These are phyloP conservation scores for Funneliformis geosporum DNA, from an alignment of 192 early-diverging fungal species.

Conservation along the genomic window DNA sequence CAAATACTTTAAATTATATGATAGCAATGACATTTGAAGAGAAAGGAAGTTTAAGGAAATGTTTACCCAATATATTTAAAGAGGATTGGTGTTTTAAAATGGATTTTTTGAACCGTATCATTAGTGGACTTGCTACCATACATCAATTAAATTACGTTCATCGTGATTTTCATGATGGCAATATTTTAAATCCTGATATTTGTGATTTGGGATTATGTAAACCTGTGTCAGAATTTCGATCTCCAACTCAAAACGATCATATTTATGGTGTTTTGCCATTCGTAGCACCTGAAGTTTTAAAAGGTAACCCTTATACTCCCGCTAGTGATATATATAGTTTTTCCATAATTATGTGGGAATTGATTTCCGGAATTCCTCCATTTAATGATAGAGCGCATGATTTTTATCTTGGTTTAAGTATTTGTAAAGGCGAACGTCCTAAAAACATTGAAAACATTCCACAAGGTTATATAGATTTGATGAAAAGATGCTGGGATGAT, in stretches of 20 bases:
- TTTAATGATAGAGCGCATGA: not conserved
- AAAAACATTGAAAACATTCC: not conserved
- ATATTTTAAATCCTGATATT: not conserved
- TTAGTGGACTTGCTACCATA: not conserved
- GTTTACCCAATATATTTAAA: no score
- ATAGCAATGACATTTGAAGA: no score
- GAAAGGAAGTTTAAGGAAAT: no score
- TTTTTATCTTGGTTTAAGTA: not conserved
- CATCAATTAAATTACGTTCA: not conserved
- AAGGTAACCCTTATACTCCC: not conserved
- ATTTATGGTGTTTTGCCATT: constrained; percentile 18
- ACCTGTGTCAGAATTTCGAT: not conserved
- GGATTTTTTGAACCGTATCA: not conserved
- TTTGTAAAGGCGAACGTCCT: constrained; percentile 4
- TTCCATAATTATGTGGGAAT: no score
- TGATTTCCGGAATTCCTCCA: not conserved
- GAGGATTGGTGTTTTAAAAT: not conserved
- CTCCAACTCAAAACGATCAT: not conserved
- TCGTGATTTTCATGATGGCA: constrained; percentile 24
- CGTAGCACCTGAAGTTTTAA: constrained; percentile 19
- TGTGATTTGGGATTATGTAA: constrained; percentile 18
- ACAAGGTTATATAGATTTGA: not conserved
- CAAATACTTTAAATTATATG: no score
- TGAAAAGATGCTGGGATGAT: constrained; percentile 15
- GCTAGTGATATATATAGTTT: no score